Conservation (phyloP, 169 alveolate genomes). For the Eimeria mitis region DNA sequence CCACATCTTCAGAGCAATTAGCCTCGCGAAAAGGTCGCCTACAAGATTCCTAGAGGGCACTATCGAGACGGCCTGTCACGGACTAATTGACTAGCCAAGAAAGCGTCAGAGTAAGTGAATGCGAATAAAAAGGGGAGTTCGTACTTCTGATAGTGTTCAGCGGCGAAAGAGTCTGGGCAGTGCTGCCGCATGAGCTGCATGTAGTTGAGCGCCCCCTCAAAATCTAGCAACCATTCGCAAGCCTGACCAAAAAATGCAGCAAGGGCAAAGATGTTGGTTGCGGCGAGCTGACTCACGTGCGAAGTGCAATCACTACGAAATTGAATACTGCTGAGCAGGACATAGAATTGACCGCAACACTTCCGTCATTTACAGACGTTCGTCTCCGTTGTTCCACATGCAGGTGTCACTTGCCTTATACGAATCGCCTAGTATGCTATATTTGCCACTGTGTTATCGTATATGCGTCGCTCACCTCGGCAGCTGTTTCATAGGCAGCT, state of each 20-base stretch:
- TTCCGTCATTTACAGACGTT: background rate
- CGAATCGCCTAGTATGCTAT: constrained; percentile 2
- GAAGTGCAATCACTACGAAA: background rate
- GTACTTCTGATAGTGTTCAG: constrained; percentile 57
- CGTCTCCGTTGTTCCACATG: background rate
- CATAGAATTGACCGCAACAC: background rate
- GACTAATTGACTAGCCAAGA: background rate
- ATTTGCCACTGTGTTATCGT: background rate
- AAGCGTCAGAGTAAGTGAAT: background rate
- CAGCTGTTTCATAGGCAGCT: constrained; percentile 81
- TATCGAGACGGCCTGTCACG: constrained; percentile 3
- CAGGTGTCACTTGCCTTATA: background rate
- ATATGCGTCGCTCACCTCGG: constrained; percentile 37
- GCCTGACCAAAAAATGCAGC: constrained; percentile 36
- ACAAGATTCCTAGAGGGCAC: background rate
- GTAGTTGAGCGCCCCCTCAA: constrained; percentile 72
- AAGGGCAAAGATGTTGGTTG: background rate
- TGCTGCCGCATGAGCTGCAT: constrained; percentile 70
- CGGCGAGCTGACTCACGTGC: background rate
- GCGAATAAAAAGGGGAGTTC: background rate
- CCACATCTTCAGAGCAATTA: background rate
- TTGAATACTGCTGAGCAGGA: background rate
- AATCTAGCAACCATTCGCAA: constrained; percentile 77
- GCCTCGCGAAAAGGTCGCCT: background rate
- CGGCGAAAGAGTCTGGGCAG: constrained; percentile 74